These are phyloP conservation scores for Phlebiopsis flavidoalba DNA, from an alignment of 768 basidiomycete genomes.

Conservation along the genomic window DNA sequence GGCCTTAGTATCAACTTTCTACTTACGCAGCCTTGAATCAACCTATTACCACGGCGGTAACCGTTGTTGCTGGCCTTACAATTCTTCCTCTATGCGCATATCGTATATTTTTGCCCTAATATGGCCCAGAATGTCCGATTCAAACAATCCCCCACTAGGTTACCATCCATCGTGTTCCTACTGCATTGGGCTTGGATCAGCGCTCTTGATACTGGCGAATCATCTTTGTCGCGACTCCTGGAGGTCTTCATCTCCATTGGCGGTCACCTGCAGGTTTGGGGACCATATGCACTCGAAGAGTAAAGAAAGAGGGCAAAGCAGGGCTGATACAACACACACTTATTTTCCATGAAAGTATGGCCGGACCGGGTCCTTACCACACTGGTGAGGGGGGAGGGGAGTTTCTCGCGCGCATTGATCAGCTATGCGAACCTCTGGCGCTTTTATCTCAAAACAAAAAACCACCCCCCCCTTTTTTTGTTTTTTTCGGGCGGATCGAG, in stretches of 20 bases:
- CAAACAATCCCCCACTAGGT: conserved; percentile 7
- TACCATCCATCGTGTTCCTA: not conserved
- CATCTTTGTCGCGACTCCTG: not conserved
- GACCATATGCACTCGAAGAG: not conserved
- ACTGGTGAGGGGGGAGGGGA: too few species aligned
- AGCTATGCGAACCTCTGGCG: not conserved
- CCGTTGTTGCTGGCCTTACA: conserved; percentile 2
- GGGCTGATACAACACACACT: too few species aligned
- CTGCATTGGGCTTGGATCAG: not conserved
- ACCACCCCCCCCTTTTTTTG: too few species aligned
- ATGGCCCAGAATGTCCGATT: conserved; percentile 5
- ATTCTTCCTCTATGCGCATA: not conserved
- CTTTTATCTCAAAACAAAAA: too few species aligned
- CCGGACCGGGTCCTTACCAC: not conserved
- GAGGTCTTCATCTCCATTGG: not conserved
- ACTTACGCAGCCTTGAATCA: not conserved
- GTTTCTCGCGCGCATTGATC: not conserved
- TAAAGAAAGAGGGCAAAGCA: not conserved
- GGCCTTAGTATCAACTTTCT: conserved; percentile 11
- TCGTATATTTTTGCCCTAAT: not conserved
- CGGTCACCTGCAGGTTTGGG: not conserved
- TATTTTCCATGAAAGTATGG: too few species aligned
- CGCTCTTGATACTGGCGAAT: not conserved
- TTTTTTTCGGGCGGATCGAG: not conserved
- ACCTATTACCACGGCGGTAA: not conserved